Conservation (phyloP, 2,329 filamentous ascomycete species). For the Ceratocystis diversiconidia region DNA sequence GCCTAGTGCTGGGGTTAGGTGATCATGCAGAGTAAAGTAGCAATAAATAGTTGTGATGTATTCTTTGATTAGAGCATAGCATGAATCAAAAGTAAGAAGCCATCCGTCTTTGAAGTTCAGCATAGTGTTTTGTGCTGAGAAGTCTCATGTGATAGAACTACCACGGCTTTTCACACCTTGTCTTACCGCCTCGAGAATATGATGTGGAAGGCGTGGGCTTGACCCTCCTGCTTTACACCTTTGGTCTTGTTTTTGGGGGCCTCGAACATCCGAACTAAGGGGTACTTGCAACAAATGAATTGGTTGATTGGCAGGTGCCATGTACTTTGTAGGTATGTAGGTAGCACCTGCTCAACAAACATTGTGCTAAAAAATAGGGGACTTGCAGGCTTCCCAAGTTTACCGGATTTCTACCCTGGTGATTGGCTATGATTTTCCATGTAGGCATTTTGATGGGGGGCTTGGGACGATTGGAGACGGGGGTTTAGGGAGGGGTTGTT, state of each 20-base stretch:
- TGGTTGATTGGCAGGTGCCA: not conserved
- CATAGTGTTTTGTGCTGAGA: too few relatives aligned
- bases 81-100: too few relatives aligned
- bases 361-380: too few relatives aligned
- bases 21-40: not conserved
- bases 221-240: not conserved
- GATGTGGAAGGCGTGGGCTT: not conserved
- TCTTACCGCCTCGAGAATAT: not conserved
- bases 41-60: not conserved
- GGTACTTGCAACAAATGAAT: not conserved
- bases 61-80: not conserved
- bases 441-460: not conserved
- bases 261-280: not conserved
- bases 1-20: not conserved
- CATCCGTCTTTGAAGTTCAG: too few relatives aligned
- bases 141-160: not conserved
- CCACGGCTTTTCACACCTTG: not conserved
- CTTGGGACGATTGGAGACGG: not conserved
- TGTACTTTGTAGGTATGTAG: not conserved
- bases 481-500: not conserved
- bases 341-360: not conserved
- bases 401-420: not conserved
- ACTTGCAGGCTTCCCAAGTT: not conserved
- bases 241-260: not conserved
- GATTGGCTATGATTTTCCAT: not conserved